A percentile compares a stretch with the other conserved stretches of the same genome.
phyloP scores from a whole-genome alignment of 31 red algal species.

The Asparagopsis taxiformis region DNA sequence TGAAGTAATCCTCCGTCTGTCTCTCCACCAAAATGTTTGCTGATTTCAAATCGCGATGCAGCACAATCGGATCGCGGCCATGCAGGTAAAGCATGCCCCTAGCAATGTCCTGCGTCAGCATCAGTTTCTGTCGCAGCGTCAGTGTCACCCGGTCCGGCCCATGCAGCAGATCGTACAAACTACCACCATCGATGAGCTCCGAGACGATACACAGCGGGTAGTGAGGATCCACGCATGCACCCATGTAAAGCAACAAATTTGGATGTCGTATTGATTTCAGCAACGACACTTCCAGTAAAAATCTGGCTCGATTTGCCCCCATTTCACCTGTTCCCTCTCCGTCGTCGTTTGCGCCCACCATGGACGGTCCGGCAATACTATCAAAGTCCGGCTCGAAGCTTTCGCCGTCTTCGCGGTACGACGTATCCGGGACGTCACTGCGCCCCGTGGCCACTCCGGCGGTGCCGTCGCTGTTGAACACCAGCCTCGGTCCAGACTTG shows the following conservation, averaged over 20 bases:
- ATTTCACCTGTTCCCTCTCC: slow-evolving; percentile 19
- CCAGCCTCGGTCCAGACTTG: slow-evolving; percentile 40
- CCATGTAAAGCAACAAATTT: slow-evolving; percentile 94
- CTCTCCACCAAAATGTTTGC: slow-evolving; percentile 86
- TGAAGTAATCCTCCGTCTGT: slow-evolving; percentile 53
- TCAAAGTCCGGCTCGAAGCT: slow-evolving; percentile 51
- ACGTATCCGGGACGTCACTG: neutral
- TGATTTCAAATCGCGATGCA: no score
- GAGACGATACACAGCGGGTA: slow-evolving; percentile 89
- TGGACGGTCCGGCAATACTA: no score
- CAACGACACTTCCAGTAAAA: slow-evolving; percentile 77
- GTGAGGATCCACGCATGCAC: slow-evolving; percentile 79
- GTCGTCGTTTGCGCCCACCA: slow-evolving; percentile 21
- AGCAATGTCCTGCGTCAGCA: slow-evolving; percentile 75
- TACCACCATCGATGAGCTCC: slow-evolving; percentile 81
- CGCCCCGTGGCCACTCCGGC: neutral
- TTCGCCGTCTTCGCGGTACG: slow-evolving; percentile 43
- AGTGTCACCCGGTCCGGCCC: slow-evolving; percentile 7
- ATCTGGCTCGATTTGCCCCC: slow-evolving; percentile 28
- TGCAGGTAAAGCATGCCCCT: slow-evolving; percentile 95
- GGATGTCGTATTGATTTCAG: slow-evolving; percentile 93
- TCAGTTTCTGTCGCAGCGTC: slow-evolving; percentile 32
- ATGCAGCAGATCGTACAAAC: slow-evolving; percentile 76
- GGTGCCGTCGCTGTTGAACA: slow-evolving; percentile 41
- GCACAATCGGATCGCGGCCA: slow-evolving; percentile 77